Evolutionary conservation across 192 early-diverging fungal species (phyloP), one percentile per base, ranked within the genome.

Genomic region (Piromyces sp.): DNA sequence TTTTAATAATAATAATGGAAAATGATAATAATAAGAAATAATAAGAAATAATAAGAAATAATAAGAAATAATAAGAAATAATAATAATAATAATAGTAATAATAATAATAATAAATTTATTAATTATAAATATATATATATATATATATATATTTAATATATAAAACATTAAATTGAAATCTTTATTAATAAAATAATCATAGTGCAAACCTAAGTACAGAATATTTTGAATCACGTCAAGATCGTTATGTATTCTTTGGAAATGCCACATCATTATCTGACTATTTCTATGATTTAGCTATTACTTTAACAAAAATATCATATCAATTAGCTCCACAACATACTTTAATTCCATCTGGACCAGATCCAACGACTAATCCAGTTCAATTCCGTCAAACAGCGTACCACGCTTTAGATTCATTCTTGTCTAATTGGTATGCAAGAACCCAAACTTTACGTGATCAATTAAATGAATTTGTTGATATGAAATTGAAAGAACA

Each of bases 161-260:
- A n/a, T n/a, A n/a, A n/a, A n/a, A n/a, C n/a, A n/a, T n/a, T n/a
- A n/a, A n/a, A n/a, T n/a, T n/a, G n/a, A n/a, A n/a, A n/a, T n/a
- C n/a, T n/a, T n/a, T n/a, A n/a, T n/a, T n/a, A n/a, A n/a, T n/a
- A n/a, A n/a, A n/a, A n/a, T n/a, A n/a, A 17, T 22, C 86, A 83
- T 86, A 96, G 97, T 0, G 98, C 96, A 13, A 98, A 98, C 82
- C 87, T 98, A 81, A 96, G 92, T 85, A 89, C 87, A 22, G 96
- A 99, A 84, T 99, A 99, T 85, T 99, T 99, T 88, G 92, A 90
- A 22, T 91, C 95, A 87, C 90, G 97, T 13, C 98, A 99, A 86
- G 98, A 99, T 87, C 92, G 98, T 29, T 98, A 97, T 80, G 89
- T 98, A 79, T 83, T 87, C 81, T 93, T 98, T 82, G 80, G 87